Conservation (phyloP, 352 stramenopile genomes). For the Elongisporangium senticosum region DNA sequence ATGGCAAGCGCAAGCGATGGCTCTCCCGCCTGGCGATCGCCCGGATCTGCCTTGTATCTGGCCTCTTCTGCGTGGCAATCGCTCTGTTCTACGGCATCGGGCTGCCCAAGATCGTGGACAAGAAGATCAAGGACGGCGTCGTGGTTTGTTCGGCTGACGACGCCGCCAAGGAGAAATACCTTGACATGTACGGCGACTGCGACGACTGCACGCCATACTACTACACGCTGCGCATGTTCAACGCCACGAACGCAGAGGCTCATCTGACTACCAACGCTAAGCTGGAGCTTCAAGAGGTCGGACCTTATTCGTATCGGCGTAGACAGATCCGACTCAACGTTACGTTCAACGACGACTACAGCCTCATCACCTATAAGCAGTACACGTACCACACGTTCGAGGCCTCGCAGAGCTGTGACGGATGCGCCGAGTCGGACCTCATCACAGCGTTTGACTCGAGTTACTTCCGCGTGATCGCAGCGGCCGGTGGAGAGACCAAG, state of each 20-base stretch:
- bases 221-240: conserved; percentile 37
- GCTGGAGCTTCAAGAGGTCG: conserved; percentile 51
- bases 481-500: conserved; percentile 41
- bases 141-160: conserved; percentile 30
- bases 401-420: conserved; percentile 30
- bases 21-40: not conserved
- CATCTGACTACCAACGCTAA: conserved; percentile 43
- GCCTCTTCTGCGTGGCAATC: conserved; percentile 25
- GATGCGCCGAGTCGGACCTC: conserved; percentile 41
- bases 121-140: conserved; percentile 30
- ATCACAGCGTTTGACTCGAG: conserved; percentile 46
- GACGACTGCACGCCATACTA: conserved; percentile 54
- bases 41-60: conserved; percentile 12
- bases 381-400: conserved; percentile 68
- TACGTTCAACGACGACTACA: conserved; percentile 33
- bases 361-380: conserved; percentile 45
- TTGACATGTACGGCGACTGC: conserved; percentile 51
- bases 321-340: conserved; percentile 54
- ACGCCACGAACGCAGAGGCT: conserved; percentile 33
- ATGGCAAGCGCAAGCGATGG: not conserved
- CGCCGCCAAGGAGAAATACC: conserved; percentile 25
- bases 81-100: conserved; percentile 35
- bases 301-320: conserved; percentile 61
- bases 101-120: conserved; percentile 31
- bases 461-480: conserved; percentile 65